Conservation (phyloP, 495 filamentous ascomycete genomes). For the Talaromyces adpressus region DNA sequence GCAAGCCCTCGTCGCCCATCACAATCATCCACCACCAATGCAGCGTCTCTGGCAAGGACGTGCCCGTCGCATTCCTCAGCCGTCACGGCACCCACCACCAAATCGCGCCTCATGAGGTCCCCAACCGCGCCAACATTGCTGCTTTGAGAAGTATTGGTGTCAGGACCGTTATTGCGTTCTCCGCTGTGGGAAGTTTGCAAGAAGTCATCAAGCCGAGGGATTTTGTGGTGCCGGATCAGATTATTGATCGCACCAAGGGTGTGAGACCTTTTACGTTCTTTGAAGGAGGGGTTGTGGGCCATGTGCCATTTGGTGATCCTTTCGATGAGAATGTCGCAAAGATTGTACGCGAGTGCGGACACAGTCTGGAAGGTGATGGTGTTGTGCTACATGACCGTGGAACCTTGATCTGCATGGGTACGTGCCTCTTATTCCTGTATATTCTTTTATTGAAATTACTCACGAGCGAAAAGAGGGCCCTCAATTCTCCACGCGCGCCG, state of each 20-base stretch:
- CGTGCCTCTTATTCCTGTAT: conserved; percentile 18
- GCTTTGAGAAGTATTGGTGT: conserved; percentile 87
- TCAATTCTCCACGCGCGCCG: conserved; percentile 94
- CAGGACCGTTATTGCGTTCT: conserved; percentile 85
- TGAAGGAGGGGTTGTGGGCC: conserved; percentile 85
- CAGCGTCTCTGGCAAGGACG: conserved; percentile 44
- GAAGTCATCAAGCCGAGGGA: conserved; percentile 91
- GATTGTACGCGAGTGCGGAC: conserved; percentile 64
- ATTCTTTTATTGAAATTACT: background rate
- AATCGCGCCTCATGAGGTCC: conserved; percentile 86
- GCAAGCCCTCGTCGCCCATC: conserved; percentile 82
- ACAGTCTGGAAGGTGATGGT: conserved; percentile 69
- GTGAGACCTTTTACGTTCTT: conserved; percentile 92
- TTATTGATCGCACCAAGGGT: conserved; percentile 97
- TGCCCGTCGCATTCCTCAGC: conserved; percentile 86
- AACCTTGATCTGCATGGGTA: conserved; percentile 85
- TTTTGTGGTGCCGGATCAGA: conserved; percentile 91
- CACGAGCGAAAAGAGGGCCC: conserved; percentile 65
- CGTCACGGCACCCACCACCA: conserved; percentile 87
- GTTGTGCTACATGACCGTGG: conserved; percentile 72
- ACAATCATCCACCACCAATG: conserved; percentile 75
- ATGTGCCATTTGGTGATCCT: conserved; percentile 92
- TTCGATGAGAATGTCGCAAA: conserved; percentile 74
- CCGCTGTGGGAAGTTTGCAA: conserved; percentile 85
- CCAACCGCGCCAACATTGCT: conserved; percentile 88